phyloP scores from a whole-genome alignment of 345 rosid species.

The Aethionema arabicum region DNA sequence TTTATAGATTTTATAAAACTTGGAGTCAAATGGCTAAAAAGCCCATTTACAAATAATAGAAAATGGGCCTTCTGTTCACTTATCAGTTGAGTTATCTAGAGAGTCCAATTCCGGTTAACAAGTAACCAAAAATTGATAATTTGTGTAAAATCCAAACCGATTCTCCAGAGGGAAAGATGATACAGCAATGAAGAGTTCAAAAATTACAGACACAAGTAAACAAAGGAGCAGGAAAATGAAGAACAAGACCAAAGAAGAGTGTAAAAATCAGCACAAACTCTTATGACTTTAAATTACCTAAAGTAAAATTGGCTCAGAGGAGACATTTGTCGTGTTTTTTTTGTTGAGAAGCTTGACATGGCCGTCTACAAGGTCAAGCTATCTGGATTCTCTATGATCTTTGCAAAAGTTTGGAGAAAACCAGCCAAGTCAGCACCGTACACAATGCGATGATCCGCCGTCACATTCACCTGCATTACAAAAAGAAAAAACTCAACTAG shows the following conservation, averaged over 20 bases:
- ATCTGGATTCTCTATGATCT: conserved; percentile 83
- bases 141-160: conserved; percentile 23
- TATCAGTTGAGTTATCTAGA: not conserved
- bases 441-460: conserved; percentile 88
- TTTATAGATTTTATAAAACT: no score
- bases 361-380: conserved; percentile 67
- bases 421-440: conserved; percentile 97
- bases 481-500: not conserved
- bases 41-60: not conserved
- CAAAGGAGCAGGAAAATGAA: conserved; percentile 15
- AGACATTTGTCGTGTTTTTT: not conserved
- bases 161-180: conserved; percentile 4
- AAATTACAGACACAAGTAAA: conserved; percentile 26
- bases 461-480: conserved; percentile 77
- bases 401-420: conserved; percentile 86
- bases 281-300: not conserved
- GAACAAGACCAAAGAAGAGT: conserved; percentile 20
- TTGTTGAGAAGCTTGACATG: not conserved
- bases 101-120: not conserved
- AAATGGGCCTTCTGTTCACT: conserved; percentile 11
- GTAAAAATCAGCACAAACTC: conserved; percentile 7
- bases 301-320: conserved; percentile 17
- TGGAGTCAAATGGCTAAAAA: no score
- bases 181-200: not conserved
- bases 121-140: not conserved